Percentiles rank a stretch among this genome's conserved stretches.
Conservation (phyloP, 176 grass and related monocot species). For the Zoysia pacifica region DNA sequence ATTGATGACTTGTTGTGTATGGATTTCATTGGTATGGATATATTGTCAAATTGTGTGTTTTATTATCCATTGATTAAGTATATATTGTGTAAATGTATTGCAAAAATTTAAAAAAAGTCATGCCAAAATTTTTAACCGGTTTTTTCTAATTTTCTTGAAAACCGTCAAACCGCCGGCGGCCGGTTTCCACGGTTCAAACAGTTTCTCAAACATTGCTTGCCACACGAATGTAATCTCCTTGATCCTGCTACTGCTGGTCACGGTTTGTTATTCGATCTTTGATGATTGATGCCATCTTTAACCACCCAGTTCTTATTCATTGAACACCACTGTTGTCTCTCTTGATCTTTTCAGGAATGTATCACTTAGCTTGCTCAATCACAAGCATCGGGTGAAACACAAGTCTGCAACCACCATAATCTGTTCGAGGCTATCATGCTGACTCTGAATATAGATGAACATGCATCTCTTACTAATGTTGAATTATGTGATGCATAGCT, state of each 20-base stretch:
- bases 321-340: not conserved
- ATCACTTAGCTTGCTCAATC: slow-evolving; percentile 8
- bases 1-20: no score
- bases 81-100: no score
- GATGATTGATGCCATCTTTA: not conserved
- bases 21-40: no score
- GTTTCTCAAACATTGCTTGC: no score
- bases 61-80: no score
- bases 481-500: slow-evolving; percentile 12
- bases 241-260: not conserved
- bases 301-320: not conserved
- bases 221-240: not conserved
- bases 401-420: slow-evolving; percentile 6
- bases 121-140: no score
- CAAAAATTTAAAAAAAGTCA: no score
- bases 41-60: no score
- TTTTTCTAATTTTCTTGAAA: no score
- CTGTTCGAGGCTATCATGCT: not conserved
- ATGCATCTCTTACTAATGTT: not conserved
- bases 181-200: no score
- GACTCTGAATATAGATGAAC: not conserved
- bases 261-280: not conserved
- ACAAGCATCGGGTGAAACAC: not conserved
- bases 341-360: not conserved
- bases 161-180: no score